Evolutionary conservation across 2,329 filamentous ascomycete genomes (phyloP).

Genomic region (Parafenestella ontariensis): DNA sequence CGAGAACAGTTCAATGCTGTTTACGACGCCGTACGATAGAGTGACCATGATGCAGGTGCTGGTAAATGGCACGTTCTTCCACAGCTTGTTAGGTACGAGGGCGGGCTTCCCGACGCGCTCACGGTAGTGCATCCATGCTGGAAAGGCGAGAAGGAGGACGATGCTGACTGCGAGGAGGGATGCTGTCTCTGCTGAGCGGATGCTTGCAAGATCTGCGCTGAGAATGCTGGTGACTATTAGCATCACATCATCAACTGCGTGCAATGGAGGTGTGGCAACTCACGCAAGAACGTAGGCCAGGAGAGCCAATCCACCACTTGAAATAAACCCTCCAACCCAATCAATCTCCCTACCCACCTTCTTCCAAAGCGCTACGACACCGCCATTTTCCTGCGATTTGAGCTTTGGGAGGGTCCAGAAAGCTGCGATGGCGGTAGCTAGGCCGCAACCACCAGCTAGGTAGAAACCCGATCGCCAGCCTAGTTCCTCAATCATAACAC

Average conservation of each 20-base stretch:
- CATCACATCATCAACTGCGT: background rate
- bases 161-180: slow-evolving; percentile 33
- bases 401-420: slow-evolving; percentile 33
- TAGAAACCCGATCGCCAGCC: slow-evolving; percentile 61
- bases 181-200: slow-evolving; percentile 27
- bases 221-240: slow-evolving; percentile 26
- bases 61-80: slow-evolving; percentile 63
- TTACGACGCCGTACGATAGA: slow-evolving; percentile 46
- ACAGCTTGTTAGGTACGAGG: slow-evolving; percentile 52
- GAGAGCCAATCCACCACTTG: slow-evolving; percentile 30
- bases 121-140: slow-evolving; percentile 42
- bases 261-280: slow-evolving; percentile 4
- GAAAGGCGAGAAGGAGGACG: slow-evolving; percentile 36
- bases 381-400: slow-evolving; percentile 7
- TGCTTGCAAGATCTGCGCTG: slow-evolving; percentile 31
- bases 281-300: slow-evolving; percentile 35
- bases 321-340: slow-evolving; percentile 38
- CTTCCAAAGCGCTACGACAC: slow-evolving; percentile 5
- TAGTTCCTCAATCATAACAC: slow-evolving; percentile 55
- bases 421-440: slow-evolving; percentile 47
- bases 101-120: slow-evolving; percentile 22
- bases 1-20: slow-evolving; percentile 48
- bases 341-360: slow-evolving; percentile 33
- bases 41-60: slow-evolving; percentile 59
- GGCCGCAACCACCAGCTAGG: slow-evolving; percentile 37